Evolutionary conservation across 2,329 filamentous ascomycete genomes (phyloP).

Genomic region (Hawksworthiomyces lignivorus): DNA sequence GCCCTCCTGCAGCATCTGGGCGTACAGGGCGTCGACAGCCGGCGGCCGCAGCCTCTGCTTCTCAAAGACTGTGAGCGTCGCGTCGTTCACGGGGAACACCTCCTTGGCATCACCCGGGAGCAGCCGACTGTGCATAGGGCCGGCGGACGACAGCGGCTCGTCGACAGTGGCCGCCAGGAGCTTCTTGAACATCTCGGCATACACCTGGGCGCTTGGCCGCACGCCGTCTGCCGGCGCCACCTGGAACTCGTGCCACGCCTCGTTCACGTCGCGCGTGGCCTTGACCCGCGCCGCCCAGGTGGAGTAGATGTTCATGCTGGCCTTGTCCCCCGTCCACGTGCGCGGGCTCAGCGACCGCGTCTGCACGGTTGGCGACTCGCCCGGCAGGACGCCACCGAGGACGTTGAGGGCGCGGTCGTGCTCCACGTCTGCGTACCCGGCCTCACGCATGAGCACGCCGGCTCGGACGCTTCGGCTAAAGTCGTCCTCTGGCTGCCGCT

Average conservation of each 20-base stretch:
- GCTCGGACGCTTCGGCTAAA: conserved; percentile 46
- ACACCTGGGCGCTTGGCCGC: conserved; percentile 37
- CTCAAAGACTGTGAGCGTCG: conserved; percentile 57
- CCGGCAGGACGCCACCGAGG: conserved; percentile 43
- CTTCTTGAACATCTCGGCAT: conserved; percentile 54
- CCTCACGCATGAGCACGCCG: conserved; percentile 46
- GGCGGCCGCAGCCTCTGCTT: conserved; percentile 56
- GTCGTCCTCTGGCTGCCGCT: conserved; percentile 41
- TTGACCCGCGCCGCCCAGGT: conserved; percentile 49
- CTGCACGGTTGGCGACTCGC: conserved; percentile 51
- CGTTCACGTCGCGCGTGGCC: conserved; percentile 52
- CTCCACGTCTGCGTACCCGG: conserved; percentile 42
- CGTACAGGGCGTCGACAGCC: conserved; percentile 48
- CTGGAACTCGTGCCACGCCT: conserved; percentile 50
- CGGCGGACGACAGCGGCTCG: background rate
- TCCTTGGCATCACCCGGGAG: conserved; percentile 56
- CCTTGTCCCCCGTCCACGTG: conserved; percentile 20
- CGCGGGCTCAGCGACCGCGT: conserved; percentile 32
- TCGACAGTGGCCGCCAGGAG: conserved; percentile 31
- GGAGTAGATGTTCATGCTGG: conserved; percentile 27
- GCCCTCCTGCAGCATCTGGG: conserved; percentile 44
- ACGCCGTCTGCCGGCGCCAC: conserved; percentile 26
- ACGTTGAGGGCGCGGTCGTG: conserved; percentile 43
- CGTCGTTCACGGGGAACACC: conserved; percentile 44
- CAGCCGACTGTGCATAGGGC: conserved; percentile 11